These are phyloP conservation scores for Polytrichum commune DNA, from an alignment of 225 moss, liverwort and hornwort genomes.

Conservation along the genomic window DNA sequence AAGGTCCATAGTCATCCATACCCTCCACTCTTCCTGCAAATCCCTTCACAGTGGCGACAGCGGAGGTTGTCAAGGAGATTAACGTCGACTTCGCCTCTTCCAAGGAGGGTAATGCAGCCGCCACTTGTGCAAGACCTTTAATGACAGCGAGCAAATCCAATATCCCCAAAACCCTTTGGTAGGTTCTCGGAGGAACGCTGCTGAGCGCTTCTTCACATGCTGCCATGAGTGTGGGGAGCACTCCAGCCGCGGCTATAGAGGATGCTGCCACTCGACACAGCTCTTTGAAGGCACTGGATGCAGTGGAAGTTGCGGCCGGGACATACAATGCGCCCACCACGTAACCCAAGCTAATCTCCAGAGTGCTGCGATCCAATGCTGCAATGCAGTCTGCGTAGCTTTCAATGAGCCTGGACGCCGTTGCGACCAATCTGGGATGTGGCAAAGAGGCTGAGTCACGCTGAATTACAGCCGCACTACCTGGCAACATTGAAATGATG, in stretches of 20 bases:
- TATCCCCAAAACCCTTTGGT: slow-evolving; percentile 10
- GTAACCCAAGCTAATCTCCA: slow-evolving; percentile 54
- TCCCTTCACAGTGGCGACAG: slow-evolving; percentile 35
- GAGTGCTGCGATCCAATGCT: slow-evolving; percentile 34
- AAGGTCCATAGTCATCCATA: slow-evolving; percentile 25
- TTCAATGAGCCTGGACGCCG: slow-evolving; percentile 33
- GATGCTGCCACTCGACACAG: slow-evolving; percentile 50
- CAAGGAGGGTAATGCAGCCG: slow-evolving; percentile 48
- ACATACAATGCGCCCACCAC: slow-evolving; percentile 39
- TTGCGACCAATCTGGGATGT: slow-evolving; percentile 35
- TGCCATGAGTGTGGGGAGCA: slow-evolving; percentile 37
- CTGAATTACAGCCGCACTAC: slow-evolving; percentile 20
- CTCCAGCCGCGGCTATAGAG: slow-evolving; percentile 38
- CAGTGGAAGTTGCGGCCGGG: slow-evolving; percentile 27
- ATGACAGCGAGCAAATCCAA: slow-evolving; percentile 44
- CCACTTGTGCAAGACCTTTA: slow-evolving; percentile 46
- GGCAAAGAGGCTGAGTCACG: slow-evolving; percentile 11
- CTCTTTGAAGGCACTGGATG: slow-evolving; percentile 41
- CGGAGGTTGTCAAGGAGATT: slow-evolving; percentile 25
- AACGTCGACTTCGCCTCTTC: slow-evolving; percentile 36
- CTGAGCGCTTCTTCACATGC: slow-evolving; percentile 45
- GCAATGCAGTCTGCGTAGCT: slow-evolving; percentile 41
- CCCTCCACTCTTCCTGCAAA: slow-evolving; percentile 32
- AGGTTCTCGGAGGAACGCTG: slow-evolving; percentile 18
- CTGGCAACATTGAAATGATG: slow-evolving; percentile 32